phyloP scores from a whole-genome alignment of 352 stramenopile genomes.

The Phytophthora aleatoria region DNA sequence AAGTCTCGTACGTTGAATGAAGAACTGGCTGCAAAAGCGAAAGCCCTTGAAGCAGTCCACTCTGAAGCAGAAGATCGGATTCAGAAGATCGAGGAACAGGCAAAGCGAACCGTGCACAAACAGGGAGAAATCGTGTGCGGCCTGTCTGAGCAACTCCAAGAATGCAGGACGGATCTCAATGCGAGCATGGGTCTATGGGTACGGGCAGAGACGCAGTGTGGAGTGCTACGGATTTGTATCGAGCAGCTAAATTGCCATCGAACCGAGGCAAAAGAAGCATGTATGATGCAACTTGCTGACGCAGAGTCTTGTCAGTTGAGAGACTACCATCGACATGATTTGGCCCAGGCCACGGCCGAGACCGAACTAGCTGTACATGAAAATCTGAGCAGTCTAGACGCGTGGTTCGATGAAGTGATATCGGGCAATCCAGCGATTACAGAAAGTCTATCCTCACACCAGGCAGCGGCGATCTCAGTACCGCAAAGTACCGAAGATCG shows the following conservation, averaged over 20 bases:
- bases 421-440: constrained; percentile 7
- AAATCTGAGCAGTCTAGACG: constrained; percentile 52
- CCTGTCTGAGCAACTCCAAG: constrained; percentile 13
- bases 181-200: constrained; percentile 16
- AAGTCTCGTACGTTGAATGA: constrained; percentile 2
- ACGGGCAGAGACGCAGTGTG: constrained; percentile 17
- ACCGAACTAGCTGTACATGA: constrained; percentile 36
- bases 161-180: constrained; percentile 18
- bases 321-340: not conserved
- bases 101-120: constrained; percentile 1
- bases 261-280: constrained; percentile 8
- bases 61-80: not conserved
- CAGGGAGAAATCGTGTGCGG: not conserved
- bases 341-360: not conserved
- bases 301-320: constrained; percentile 15
- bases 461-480: not conserved
- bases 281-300: constrained; percentile 29
- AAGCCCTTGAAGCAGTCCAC: constrained; percentile 1
- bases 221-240: constrained; percentile 16
- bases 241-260: constrained; percentile 2
- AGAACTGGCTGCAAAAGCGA: constrained; percentile 6
- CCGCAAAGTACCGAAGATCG: not conserved
- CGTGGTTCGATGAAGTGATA: constrained; percentile 60
- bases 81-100: constrained; percentile 2
- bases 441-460: not conserved